These are phyloP conservation scores for Bifiguratus adelaidae DNA, from an alignment of 192 early-diverging fungal genomes.

Conservation along the genomic window DNA sequence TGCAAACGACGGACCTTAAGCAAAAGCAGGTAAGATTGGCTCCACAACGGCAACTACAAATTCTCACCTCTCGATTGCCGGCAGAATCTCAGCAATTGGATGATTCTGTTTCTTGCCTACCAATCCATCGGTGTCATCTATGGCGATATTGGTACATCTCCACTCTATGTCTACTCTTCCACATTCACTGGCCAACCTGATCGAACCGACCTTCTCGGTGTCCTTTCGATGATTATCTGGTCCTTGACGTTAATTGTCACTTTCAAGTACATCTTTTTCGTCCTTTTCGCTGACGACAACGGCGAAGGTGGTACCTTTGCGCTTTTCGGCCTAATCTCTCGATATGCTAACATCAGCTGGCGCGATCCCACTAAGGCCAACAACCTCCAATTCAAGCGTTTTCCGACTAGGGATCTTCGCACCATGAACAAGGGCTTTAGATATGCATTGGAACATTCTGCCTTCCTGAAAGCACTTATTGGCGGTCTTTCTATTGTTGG, in stretches of 20 bases:
- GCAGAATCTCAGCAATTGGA: background rate
- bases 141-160: conserved; percentile 45
- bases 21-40: too few relatives aligned
- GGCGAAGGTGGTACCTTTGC: conserved; percentile 50
- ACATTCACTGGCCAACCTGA: conserved; percentile 15
- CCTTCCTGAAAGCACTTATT: conserved; percentile 16
- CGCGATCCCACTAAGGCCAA: background rate
- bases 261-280: conserved; percentile 31
- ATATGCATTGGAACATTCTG: conserved; percentile 13
- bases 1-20: too few relatives aligned
- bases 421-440: background rate
- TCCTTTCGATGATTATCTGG: conserved; percentile 37
- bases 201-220: conserved; percentile 17
- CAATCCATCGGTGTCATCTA: conserved; percentile 16
- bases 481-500: conserved; percentile 25
- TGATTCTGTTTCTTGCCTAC: conserved; percentile 3
- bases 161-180: conserved; percentile 34
- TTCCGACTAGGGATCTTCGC: conserved; percentile 13
- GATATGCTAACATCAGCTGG: conserved; percentile 3
- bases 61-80: too few relatives aligned
- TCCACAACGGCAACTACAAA: too few relatives aligned
- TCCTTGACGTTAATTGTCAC: conserved; percentile 29
- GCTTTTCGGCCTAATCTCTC: conserved; percentile 29
- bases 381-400: background rate
- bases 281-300: conserved; percentile 41